Base-by-base conservation (phyloP, 2,329 filamentous ascomycete genomes). In the Trichoderma cornu-damae region DNA sequence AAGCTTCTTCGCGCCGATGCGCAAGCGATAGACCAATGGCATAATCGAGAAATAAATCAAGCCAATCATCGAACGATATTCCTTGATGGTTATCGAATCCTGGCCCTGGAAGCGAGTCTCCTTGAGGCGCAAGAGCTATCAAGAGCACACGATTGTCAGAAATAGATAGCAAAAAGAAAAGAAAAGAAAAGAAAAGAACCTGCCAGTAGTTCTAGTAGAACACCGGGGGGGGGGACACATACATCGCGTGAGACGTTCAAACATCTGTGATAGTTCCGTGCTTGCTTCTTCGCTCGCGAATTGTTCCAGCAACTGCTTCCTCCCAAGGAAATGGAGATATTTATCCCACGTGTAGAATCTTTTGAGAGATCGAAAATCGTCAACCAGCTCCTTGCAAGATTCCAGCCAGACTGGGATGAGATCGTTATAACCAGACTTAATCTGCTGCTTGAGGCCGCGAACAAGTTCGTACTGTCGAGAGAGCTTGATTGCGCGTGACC, bases 31-130 rank as follows among this genome's bases (percentile, higher is more conserved):
- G 80, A 4, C 86, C 79, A 47, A 96, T 79, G 3, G 91, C 88
- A 68, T 95, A 95, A 66, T 94, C 89, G 34, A 95, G 80, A 68
- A 99, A 96, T 1, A 96, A 79, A 63, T 95, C 89, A 3, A 96
- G 80, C 94, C 94, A 99, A 46, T 85, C 81, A 58, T 86, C 79
- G 67, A 97, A 96, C 0, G 85, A 77, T 46, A 97, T 89, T 6
- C 88, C 88, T 63, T 90, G 86, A 67, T 90, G 92, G 59, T 68
- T 76, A 24, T 74, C 73, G 3, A 67, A 44, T 65, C 63, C 43
- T 55, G 43, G 16, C 59, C 62, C 51, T 11, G 40, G 42, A 20
- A 59, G 56, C 16, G 63, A 56, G n/a, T 66, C 67, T 12, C 60
- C 58, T 22, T 66, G 63, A n/a, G 71, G 70, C 24, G 68, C 69